Percentiles rank a stretch among this genome's conserved stretches.
phyloP scores from a whole-genome alignment of 177 flowering plant species.

The Vitis hybrid region DNA sequence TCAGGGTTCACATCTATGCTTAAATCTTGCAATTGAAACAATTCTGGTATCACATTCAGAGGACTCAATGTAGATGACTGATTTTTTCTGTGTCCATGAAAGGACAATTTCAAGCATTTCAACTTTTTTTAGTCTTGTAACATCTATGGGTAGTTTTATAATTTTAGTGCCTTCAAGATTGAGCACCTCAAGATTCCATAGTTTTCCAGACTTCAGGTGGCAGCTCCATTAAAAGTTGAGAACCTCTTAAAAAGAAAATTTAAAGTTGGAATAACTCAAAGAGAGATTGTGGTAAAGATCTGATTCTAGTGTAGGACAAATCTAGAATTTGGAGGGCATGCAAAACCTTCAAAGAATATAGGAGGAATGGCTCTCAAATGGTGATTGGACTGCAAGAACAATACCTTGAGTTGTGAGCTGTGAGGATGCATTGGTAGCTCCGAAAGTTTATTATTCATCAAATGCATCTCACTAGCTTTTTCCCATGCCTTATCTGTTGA shows the following conservation, averaged over 20 bases:
- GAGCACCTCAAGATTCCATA: slow-evolving; percentile 6
- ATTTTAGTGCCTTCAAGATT: slow-evolving; percentile 14
- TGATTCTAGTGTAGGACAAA: not conserved
- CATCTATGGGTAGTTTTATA: not conserved
- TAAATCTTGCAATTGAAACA: slow-evolving; percentile 1
- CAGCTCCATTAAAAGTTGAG: not conserved
- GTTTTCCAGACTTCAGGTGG: slow-evolving; percentile 4
- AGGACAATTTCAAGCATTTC: slow-evolving; percentile 5
- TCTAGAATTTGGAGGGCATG: slow-evolving; percentile 1
- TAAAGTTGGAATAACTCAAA: not conserved
- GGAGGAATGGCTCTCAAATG: not conserved
- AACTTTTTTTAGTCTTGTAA: not conserved
- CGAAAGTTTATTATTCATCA: not conserved
- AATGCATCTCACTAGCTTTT: not conserved
- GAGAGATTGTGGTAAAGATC: slow-evolving; percentile 3
- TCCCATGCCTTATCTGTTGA: not conserved
- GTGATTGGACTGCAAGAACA: not conserved
- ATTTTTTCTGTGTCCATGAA: not conserved
- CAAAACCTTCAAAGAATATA: not conserved
- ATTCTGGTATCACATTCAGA: not conserved
- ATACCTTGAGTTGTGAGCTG: not conserved
- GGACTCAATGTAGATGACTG: not conserved
- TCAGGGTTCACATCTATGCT: slow-evolving; percentile 7
- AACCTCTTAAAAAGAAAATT: not conserved
- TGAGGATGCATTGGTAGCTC: not conserved